Conservation (phyloP, 495 filamentous ascomycete genomes). For the Niebla homalea region DNA sequence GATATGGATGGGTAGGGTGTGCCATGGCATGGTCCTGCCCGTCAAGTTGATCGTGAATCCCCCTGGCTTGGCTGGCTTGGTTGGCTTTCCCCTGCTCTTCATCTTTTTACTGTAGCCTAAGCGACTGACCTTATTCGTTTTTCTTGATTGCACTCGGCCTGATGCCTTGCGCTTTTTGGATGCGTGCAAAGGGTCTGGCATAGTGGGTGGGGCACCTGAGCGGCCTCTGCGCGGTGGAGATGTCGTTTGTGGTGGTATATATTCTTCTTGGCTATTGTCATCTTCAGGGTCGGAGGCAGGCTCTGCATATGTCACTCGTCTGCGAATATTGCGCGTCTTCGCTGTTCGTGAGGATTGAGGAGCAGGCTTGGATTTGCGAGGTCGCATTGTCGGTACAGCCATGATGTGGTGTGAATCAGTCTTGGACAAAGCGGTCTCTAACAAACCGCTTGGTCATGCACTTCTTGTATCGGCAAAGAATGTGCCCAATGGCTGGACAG, state of each 20-base stretch:
- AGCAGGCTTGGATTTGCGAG: background rate
- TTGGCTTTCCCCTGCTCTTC: no score
- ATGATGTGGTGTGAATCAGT: background rate
- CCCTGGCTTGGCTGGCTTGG: no score
- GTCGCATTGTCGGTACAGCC: background rate
- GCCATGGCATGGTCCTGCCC: conserved; percentile 50
- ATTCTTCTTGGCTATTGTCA: background rate
- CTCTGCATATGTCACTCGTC: background rate
- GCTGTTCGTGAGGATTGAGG: background rate
- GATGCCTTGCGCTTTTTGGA: conserved; percentile 1
- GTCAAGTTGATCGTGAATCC: conserved; percentile 18
- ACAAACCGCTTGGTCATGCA: no score
- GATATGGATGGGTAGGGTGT: conserved; percentile 56
- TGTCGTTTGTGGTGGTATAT: background rate
- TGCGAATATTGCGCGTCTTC: background rate
- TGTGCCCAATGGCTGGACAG: no score
- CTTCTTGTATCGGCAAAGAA: no score
- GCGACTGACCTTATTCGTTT: no score
- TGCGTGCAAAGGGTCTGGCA: background rate
- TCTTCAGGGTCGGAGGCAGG: conserved; percentile 1
- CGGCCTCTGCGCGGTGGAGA: background rate
- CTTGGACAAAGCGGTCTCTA: background rate
- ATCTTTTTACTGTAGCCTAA: no score
- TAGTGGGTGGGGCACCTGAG: background rate
- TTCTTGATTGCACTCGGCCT: background rate